Evolutionary conservation across 352 stramenopile genomes (phyloP), one percentile per base, ranked within the genome.

Genomic region (Phytopythium boreale): DNA sequence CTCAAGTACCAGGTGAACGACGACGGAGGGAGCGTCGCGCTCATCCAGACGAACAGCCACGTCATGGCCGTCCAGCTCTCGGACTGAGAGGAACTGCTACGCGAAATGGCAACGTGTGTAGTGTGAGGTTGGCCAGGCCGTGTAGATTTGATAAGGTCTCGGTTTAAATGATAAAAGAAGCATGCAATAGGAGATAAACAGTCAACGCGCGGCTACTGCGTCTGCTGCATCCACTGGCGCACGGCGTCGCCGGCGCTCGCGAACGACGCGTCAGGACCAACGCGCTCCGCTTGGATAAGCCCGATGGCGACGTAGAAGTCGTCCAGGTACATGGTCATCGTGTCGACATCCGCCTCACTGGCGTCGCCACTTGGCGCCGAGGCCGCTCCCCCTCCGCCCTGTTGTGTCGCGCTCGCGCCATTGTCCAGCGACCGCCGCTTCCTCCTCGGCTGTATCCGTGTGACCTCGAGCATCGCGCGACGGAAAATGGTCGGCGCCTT

Each of bases 241-340:
- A 92, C 70, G 43, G 82, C 79, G 63, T 93, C 82, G 19, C 82
- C 80, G 37, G 77, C 70, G 49, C 62, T 86, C 11, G 69, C 34
- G 64, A 59, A 59, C 29, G 53, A 9, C 84, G 83, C 31, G 62
- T 49, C 52, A 53, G 67, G 7, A 43, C 64, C 39, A 62, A 69
- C 67, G 64, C 72, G 66, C 52, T 83, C 72, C 19, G 68, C 64
- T 36, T 93, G 82, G 36, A 90, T 55, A 59, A 81, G 78, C 29
- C 80, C 76, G 19, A 93, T 79, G 8, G 76, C 81, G 29, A 88
- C 62, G 69, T 90, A 93, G 62, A 93, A 92, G 29, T 89, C 79
- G 55, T 91, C 81, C 36, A 88, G 77, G 57, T 70, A 67, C 76
- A 90, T 88, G 57, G 36, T 62, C 63, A 62, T 68, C 11, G 20